Conservation (phyloP, 345 rosid species). For the Corymbia maculata region DNA sequence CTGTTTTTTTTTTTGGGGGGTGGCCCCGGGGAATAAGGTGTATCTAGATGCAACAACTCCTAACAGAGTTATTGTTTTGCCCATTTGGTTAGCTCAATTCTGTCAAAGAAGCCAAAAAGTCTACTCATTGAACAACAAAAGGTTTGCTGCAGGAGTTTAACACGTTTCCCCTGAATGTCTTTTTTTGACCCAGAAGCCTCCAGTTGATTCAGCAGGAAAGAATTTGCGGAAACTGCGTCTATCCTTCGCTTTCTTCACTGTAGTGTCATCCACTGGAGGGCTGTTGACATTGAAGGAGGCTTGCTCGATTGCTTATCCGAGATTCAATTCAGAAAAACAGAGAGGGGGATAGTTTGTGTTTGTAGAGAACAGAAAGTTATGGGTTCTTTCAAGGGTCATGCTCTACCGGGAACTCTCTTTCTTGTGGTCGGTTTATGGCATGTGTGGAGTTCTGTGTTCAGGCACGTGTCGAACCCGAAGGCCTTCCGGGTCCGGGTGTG, state of each 20-base stretch:
- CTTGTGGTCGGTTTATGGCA: constrained; percentile 81
- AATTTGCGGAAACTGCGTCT: not conserved
- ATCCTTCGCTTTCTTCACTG: not conserved
- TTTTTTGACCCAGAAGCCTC: not conserved
- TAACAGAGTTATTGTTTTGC: not conserved
- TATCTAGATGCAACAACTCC: not conserved
- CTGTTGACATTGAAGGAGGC: not conserved
- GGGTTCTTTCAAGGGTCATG: constrained; percentile 98
- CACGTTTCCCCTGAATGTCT: not conserved
- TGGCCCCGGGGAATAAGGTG: not conserved
- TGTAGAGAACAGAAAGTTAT: constrained; percentile 9
- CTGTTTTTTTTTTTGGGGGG: not conserved
- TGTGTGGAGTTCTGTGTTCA: constrained; percentile 58
- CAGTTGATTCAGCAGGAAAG: not conserved
- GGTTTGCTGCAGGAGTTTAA: not conserved
- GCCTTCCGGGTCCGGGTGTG: constrained; percentile 71
- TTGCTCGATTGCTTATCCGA: not conserved
- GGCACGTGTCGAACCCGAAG: constrained; percentile 53
- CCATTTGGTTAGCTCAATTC: not conserved
- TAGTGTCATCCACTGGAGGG: not conserved
- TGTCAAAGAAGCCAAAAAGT: not conserved
- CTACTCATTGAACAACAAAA: not conserved
- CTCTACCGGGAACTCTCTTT: constrained; percentile 77
- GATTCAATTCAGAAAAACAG: not conserved
- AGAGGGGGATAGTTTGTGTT: not conserved